Conservation (phyloP, 192 early-diverging fungal species). For the Backusella parvicylindrica region DNA sequence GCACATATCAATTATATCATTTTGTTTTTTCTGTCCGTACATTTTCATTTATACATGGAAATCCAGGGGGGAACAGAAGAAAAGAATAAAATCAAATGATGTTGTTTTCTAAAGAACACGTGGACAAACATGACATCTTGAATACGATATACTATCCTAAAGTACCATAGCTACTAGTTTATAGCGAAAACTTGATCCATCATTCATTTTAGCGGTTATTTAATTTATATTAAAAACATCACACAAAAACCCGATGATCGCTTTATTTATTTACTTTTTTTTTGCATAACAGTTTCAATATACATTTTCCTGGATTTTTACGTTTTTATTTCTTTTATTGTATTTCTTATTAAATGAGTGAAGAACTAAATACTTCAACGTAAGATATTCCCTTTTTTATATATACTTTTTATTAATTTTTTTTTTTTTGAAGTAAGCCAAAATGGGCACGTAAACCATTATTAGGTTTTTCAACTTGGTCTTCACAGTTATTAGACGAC, state of each 20-base stretch:
- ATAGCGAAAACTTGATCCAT: no score
- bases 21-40: neutral
- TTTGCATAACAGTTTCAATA: neutral
- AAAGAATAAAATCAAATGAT: neutral
- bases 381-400: neutral
- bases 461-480: conserved; percentile 34
- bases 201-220: neutral
- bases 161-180: no score
- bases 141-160: neutral
- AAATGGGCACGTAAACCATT: conserved; percentile 21
- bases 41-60: neutral
- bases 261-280: neutral
- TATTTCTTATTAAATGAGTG: no score
- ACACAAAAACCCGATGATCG: neutral
- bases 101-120: neutral
- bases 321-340: neutral
- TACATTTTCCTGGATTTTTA: neutral
- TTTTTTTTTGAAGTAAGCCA: no score
- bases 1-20: neutral
- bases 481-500: conserved; percentile 29
- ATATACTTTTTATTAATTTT: no score
- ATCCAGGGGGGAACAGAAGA: neutral
- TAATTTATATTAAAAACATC: neutral
- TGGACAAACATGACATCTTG: neutral
- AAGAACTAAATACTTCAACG: neutral